Percentiles rank a stretch among this genome's conserved stretches.
phyloP scores from a whole-genome alignment of 805 yeast genomes.

The Clavispora fructus region DNA sequence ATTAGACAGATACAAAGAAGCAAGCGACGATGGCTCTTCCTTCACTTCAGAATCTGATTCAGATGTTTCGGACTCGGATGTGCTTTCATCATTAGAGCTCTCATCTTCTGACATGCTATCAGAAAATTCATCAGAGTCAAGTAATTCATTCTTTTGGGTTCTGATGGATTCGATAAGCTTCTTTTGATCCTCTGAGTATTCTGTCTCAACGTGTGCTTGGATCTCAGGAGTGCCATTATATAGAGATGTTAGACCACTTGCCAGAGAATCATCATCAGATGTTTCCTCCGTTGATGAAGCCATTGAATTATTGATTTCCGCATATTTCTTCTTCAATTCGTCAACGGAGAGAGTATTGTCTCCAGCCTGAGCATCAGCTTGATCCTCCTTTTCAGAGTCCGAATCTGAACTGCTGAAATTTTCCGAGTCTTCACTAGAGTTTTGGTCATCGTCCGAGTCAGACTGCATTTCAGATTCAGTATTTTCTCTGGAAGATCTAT shows the following conservation, averaged over 20 bases:
- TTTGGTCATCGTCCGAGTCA: constrained; percentile 12
- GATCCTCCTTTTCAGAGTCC: constrained; percentile 15
- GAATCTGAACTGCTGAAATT: constrained; percentile 15
- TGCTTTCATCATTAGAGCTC: constrained; percentile 7
- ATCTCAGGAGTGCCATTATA: constrained; percentile 18
- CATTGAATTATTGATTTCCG: constrained; percentile 30
- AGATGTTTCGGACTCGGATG: constrained; percentile 2
- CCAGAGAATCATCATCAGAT: constrained; percentile 5
- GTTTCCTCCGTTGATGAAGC: constrained; percentile 2
- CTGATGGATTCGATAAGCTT: constrained; percentile 19
- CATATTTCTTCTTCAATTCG: constrained; percentile 53
- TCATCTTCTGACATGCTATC: constrained; percentile 16
- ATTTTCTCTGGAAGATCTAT: constrained; percentile 24
- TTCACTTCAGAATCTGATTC: not conserved
- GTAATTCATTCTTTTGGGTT: constrained; percentile 10
- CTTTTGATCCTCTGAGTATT: constrained; percentile 31
- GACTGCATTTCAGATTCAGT: constrained; percentile 21
- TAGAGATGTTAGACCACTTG: constrained; percentile 24
- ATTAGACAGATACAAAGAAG: constrained; percentile 2
- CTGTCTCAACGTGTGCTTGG: constrained; percentile 5
- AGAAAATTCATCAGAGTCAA: constrained; percentile 16
- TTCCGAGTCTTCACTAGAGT: constrained; percentile 21
- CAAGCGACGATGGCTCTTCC: not conserved
- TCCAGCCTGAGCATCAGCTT: constrained; percentile 21
- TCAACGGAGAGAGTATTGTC: constrained; percentile 53